Evolutionary conservation across 2,329 filamentous ascomycete genomes (phyloP).

Genomic region (Fusarium staphyleae): DNA sequence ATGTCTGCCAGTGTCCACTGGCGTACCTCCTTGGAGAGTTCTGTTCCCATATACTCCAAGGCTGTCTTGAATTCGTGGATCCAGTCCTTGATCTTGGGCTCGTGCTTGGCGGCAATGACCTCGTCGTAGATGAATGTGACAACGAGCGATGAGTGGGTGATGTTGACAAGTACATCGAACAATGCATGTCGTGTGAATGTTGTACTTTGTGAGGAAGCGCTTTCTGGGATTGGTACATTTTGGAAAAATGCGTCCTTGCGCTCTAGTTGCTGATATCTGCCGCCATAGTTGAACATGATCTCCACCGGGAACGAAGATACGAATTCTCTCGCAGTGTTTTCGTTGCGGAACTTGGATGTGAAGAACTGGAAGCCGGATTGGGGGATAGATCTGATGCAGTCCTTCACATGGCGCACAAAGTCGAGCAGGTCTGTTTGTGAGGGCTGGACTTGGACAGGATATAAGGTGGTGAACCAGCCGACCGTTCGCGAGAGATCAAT

Average conservation of each 20-base stretch:
- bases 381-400: conserved; percentile 23
- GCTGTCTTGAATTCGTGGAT: not conserved
- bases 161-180: not conserved
- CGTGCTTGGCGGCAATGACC: not conserved
- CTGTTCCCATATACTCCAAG: not conserved
- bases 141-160: not conserved
- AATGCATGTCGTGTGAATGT: not conserved
- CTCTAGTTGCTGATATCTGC: conserved; percentile 35
- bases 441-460: conserved; percentile 29
- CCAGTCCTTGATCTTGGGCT: not conserved
- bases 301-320: conserved; percentile 45
- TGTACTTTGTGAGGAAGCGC: not conserved
- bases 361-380: conserved; percentile 35
- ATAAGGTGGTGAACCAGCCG: conserved; percentile 49
- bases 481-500: conserved; percentile 45
- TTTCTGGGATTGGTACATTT: not conserved
- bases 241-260: conserved; percentile 6
- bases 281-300: conserved; percentile 37
- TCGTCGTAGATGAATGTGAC: not conserved
- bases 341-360: conserved; percentile 20
- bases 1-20: not conserved
- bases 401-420: conserved; percentile 31
- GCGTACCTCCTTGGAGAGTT: not conserved
- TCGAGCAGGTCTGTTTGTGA: conserved; percentile 1
- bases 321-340: conserved; percentile 39